Percentiles rank a stretch among this genome's conserved stretches.
Evolutionary conservation across 2,329 filamentous ascomycete species (phyloP).

Genomic region (Stachybotrys chartarum): DNA sequence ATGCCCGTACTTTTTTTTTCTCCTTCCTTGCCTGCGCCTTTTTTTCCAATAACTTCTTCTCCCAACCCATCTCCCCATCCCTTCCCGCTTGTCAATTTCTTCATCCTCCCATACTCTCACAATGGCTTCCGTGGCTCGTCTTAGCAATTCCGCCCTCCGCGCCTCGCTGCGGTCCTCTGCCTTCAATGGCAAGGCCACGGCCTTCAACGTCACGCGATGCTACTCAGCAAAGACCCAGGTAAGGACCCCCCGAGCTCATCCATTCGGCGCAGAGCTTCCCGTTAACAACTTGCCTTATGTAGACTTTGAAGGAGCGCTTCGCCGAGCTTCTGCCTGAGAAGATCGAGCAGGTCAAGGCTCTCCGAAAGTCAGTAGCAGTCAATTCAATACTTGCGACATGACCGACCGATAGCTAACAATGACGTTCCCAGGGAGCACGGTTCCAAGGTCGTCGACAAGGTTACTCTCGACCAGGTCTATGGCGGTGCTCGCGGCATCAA

Average conservation of each 20-base stretch:
- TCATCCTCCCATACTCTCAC: conserved; percentile 22
- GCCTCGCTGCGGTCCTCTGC: conserved; percentile 62
- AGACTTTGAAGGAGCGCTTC: conserved; percentile 98
- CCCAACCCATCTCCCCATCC: conserved; percentile 24
- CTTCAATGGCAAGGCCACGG: conserved; percentile 60
- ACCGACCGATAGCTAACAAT: conserved; percentile 7
- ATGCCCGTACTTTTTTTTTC: conserved; percentile 11
- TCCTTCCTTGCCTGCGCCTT: conserved; percentile 23
- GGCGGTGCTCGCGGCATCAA: conserved; percentile 99
- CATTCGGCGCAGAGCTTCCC: conserved; percentile 1
- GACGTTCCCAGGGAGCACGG: conserved; percentile 67
- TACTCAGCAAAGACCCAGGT: conserved; percentile 94
- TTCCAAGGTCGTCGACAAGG: conserved; percentile 91
- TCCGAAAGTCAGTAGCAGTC: conserved; percentile 69
- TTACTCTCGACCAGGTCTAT: conserved; percentile 98
- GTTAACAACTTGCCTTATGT: conserved; percentile 6
- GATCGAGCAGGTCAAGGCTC: conserved; percentile 98
- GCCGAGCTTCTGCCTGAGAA: conserved; percentile 92
- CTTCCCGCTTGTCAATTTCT: conserved; percentile 15
- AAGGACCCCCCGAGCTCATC: conserved; percentile 20
- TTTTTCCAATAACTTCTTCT: conserved; percentile 25
- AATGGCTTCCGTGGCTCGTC: conserved; percentile 80
- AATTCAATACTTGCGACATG: conserved; percentile 6
- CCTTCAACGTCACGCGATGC: conserved; percentile 78
- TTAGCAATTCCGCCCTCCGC: conserved; percentile 76